Base-by-base conservation (phyloP, 225 moss, liverwort and hornwort genomes). In the Thuidium tamariscinum region DNA sequence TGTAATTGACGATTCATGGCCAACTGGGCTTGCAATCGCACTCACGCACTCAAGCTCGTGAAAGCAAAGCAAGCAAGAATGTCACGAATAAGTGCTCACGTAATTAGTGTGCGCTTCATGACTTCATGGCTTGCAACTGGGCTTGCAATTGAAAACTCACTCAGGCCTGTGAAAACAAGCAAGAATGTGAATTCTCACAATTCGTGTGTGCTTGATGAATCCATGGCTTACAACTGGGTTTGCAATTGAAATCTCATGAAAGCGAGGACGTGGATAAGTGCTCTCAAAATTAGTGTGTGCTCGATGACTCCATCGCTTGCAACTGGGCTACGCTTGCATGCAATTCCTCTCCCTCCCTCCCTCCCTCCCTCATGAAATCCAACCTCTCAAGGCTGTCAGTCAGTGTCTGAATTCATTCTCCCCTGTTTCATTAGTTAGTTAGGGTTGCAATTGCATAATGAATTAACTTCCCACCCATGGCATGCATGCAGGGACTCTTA, bases 401-500 rank as follows among this genome's bases (percentile, higher is more conserved):
- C 11, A 17, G 37, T 77, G 36, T 37, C 55, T 55, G 76, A 37
- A 55, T 34, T 26, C 16, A 26, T 6, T 37, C 76, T 77, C 37
- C 26, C 55, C 76, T 77, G 76, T 55, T 77, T 55, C 56, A 55
- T 11, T 17, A 26, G 16, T 17, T 25, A 39, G 6, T 56, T 55
- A 52, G 56, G 26, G 39, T 77, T 39, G 27, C 56, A 77, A 37
- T 37, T 37, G 56, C 56, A 26, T 56, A 36, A 18, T 48, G 19
- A 73, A 12, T 20, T 49, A 34, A 49, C 73, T 30, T 73, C 7
- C 48, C 32, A 69, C 69, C 42, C 69, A 32, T 32, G 48, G 73
- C 32, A 49, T 49, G 49, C 73, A 23, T 51, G 79, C 90, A 93
- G 92, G 5, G 80, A 80, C 3, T 89, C 91, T 2, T 92, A 91